Conservation (phyloP, 768 basidiomycete genomes). For the Lentinula sp. region DNA sequence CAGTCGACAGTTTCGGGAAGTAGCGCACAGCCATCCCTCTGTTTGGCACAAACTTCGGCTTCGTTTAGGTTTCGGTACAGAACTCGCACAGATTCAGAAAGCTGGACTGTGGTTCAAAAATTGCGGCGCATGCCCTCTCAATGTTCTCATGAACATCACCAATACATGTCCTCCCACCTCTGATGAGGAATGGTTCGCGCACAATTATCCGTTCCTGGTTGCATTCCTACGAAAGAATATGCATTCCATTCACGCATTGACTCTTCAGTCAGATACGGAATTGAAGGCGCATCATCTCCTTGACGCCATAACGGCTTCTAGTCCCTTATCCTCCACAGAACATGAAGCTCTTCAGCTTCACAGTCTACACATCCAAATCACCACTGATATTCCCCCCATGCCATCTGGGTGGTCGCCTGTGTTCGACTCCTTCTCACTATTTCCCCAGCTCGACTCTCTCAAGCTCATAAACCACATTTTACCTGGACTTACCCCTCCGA, state of each 20-base stretch:
- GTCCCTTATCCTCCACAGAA: not conserved
- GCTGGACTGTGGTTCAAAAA: conserved; percentile 3
- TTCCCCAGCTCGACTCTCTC: not conserved
- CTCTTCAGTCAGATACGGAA: not conserved
- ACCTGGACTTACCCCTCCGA: not conserved
- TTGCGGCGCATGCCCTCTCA: not conserved
- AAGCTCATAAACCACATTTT: conserved; percentile 1
- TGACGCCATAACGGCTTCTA: not conserved
- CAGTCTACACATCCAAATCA: not conserved
- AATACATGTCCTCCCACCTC: not conserved
- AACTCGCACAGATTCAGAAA: not conserved
- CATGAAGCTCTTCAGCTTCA: not conserved
- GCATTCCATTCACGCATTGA: not conserved
- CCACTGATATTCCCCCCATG: not conserved
- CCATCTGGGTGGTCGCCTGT: conserved; percentile 3
- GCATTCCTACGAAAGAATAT: not conserved
- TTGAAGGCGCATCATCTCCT: not conserved
- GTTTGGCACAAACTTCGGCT: conserved; percentile 4
- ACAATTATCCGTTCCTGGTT: not conserved
- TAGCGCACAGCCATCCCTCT: not conserved
- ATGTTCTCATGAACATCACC: not conserved
- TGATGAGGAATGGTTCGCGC: not conserved
- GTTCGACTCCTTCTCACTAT: conserved; percentile 1
- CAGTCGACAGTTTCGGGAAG: not conserved
- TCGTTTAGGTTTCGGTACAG: not conserved